These are phyloP conservation scores for Erigeron canadensis DNA, from an alignment of 129 eudicot genomes.

Conservation along the genomic window DNA sequence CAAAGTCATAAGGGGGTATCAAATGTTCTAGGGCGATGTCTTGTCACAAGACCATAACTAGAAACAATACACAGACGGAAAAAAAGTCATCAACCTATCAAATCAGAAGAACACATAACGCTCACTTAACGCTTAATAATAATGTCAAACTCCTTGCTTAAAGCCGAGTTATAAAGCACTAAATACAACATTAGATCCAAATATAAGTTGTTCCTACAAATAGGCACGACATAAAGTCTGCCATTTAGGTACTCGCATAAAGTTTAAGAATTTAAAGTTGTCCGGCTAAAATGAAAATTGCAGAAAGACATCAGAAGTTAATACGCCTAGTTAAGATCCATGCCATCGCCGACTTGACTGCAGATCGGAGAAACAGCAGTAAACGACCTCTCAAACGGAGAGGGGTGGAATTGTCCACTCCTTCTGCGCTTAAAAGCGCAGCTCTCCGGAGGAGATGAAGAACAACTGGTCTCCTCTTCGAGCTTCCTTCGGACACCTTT, in stretches of 20 bases:
- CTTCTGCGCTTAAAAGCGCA: constrained; percentile 90
- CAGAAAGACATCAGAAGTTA: constrained; percentile 29
- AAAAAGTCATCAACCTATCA: background rate
- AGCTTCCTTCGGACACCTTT: constrained; percentile 96
- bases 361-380: constrained; percentile 77
- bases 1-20: background rate
- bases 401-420: constrained; percentile 64
- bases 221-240: constrained; percentile 43
- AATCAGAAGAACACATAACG: background rate
- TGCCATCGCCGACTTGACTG: constrained; percentile 92
- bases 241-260: constrained; percentile 42
- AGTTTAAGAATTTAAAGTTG: constrained; percentile 41
- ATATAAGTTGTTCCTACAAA: constrained; percentile 61
- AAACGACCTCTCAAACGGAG: constrained; percentile 93
- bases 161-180: constrained; percentile 42
- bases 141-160: constrained; percentile 42
- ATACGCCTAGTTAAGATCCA: constrained; percentile 78
- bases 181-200: constrained; percentile 44
- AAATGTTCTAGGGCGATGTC: background rate
- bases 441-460: constrained; percentile 54
- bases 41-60: background rate
- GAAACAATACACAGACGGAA: constrained; percentile 10
- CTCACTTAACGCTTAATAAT: constrained; percentile 25
- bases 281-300: constrained; percentile 20
- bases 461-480: constrained; percentile 50